phyloP scores from a whole-genome alignment of 306 rosid genomes.

The Vicia faba region DNA sequence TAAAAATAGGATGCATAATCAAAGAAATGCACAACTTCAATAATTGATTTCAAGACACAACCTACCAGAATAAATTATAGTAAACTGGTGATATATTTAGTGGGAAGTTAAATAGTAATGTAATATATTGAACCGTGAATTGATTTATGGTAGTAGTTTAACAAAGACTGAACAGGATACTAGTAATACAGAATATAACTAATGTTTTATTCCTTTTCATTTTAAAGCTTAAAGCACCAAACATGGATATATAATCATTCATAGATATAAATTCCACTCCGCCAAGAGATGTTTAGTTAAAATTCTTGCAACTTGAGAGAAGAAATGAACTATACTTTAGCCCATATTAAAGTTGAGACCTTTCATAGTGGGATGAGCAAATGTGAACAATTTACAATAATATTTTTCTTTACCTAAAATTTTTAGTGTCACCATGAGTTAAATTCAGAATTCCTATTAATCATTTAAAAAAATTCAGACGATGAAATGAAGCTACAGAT shows the following conservation, averaged over 20 bases:
- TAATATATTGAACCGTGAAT: too few species aligned
- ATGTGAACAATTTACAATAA: neutral
- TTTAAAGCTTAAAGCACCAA: constrained; percentile 6
- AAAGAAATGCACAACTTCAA: too few species aligned
- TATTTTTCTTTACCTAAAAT: neutral
- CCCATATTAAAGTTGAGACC: neutral
- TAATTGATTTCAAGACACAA: too few species aligned
- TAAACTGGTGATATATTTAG: too few species aligned
- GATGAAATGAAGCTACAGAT: constrained; percentile 1
- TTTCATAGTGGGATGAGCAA: neutral
- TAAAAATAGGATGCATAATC: too few species aligned
- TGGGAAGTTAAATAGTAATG: too few species aligned
- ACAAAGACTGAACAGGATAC: too few species aligned
- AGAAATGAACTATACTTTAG: neutral
- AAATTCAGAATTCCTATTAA: neutral
- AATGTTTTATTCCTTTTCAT: too few species aligned
- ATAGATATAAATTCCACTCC: neutral
- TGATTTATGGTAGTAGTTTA: too few species aligned
- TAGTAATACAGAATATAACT: too few species aligned
- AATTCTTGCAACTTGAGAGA: neutral
- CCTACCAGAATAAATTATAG: too few species aligned
- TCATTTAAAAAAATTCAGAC: neutral
- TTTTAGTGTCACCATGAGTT: neutral
- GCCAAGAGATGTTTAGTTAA: neutral
- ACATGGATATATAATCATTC: neutral